These are phyloP conservation scores for Russula vinacea DNA, from an alignment of 768 basidiomycete species.

Conservation along the genomic window DNA sequence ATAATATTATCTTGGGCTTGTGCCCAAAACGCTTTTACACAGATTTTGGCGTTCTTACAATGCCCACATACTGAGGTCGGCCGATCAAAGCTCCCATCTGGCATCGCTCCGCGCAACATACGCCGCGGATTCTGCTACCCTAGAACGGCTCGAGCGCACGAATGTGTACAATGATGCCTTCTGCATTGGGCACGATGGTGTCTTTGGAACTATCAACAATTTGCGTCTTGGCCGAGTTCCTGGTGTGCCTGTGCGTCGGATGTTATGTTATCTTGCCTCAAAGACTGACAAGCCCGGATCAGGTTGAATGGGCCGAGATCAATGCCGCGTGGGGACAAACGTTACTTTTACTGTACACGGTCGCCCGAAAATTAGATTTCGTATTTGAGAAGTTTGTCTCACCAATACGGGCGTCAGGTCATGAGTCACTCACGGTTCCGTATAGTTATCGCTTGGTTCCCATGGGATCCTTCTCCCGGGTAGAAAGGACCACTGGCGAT, in stretches of 20 bases:
- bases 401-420: slow-evolving; percentile 8
- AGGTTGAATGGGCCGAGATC: slow-evolving; percentile 98
- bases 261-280: not conserved
- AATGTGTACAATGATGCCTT: slow-evolving; percentile 97
- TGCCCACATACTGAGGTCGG: slow-evolving; percentile 59
- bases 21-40: slow-evolving; percentile 12
- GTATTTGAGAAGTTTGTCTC: slow-evolving; percentile 73
- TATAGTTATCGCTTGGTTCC: slow-evolving; percentile 84
- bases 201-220: slow-evolving; percentile 97
- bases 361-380: slow-evolving; percentile 88
- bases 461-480: slow-evolving; percentile 91
- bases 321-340: slow-evolving; percentile 99
- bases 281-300: slow-evolving; percentile 22
- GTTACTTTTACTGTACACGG: slow-evolving; percentile 83
- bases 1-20: not conserved
- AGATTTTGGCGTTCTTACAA: slow-evolving; percentile 86
- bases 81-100: slow-evolving; percentile 65
- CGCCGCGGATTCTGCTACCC: slow-evolving; percentile 67
- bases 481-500: slow-evolving; percentile 79
- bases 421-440: slow-evolving; percentile 16
- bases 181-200: slow-evolving; percentile 91
- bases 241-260: slow-evolving; percentile 62
- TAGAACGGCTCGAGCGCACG: slow-evolving; percentile 83
- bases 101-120: slow-evolving; percentile 75
- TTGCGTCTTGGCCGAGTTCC: slow-evolving; percentile 86